These are phyloP conservation scores for Priceomyces fermenticarens DNA, from an alignment of 805 yeast genomes.

Conservation along the genomic window DNA sequence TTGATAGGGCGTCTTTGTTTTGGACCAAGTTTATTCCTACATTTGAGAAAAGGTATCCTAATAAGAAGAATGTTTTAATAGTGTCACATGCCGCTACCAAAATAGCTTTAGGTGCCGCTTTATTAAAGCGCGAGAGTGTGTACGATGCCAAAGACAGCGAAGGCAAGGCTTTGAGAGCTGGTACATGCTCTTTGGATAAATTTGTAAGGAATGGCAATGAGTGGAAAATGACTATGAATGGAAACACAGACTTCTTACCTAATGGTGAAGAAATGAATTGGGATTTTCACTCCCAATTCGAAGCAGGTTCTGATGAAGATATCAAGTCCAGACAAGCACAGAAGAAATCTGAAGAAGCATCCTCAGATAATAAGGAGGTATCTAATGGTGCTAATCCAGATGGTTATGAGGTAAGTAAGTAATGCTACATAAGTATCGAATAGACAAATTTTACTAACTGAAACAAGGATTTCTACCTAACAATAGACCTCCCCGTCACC, in stretches of 20 bases:
- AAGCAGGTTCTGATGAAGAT: slow-evolving; percentile 90
- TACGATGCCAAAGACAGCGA: slow-evolving; percentile 50
- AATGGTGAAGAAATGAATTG: slow-evolving; percentile 93
- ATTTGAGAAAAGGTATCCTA: slow-evolving; percentile 57
- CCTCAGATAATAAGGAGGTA: not conserved
- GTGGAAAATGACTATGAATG: slow-evolving; percentile 71
- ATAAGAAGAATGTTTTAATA: slow-evolving; percentile 60
- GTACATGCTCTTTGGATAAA: slow-evolving; percentile 80
- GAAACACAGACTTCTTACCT: slow-evolving; percentile 65
- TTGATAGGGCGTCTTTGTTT: slow-evolving; percentile 55
- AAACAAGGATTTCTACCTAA: slow-evolving; percentile 31
- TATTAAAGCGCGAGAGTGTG: slow-evolving; percentile 51
- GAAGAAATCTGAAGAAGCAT: slow-evolving; percentile 5
- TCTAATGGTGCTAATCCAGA: slow-evolving; percentile 4
- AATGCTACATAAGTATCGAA: slow-evolving; percentile 7
- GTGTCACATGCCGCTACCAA: slow-evolving; percentile 93
- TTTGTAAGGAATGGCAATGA: slow-evolving; percentile 29
- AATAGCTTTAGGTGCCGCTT: slow-evolving; percentile 79
- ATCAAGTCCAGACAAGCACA: slow-evolving; percentile 49
- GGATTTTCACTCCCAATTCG: slow-evolving; percentile 73
- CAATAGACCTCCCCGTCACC: slow-evolving; percentile 29
- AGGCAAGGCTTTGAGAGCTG: slow-evolving; percentile 53
- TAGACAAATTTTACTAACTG: slow-evolving; percentile 17
- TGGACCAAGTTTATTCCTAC: slow-evolving; percentile 55
- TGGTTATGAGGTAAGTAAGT: slow-evolving; percentile 25